Percentiles rank a stretch among this genome's conserved stretches.
These are phyloP conservation scores for Escovopsis sp. DNA, from an alignment of 2,329 filamentous ascomycete genomes.

Conservation along the genomic window DNA sequence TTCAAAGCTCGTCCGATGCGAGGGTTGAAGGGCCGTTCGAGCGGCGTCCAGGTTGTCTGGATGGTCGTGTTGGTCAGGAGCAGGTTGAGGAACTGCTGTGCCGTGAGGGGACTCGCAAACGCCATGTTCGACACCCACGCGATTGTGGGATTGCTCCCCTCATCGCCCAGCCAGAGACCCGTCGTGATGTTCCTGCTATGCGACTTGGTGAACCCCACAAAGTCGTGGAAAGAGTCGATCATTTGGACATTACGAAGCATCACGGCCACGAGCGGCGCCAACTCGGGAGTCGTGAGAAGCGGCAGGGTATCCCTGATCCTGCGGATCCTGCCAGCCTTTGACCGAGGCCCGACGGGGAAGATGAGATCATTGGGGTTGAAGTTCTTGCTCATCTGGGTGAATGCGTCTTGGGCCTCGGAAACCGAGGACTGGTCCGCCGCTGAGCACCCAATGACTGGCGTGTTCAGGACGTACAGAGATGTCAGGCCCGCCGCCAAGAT, in stretches of 20 bases:
- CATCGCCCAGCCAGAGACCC: slow-evolving; percentile 61
- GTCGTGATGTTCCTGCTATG: slow-evolving; percentile 56
- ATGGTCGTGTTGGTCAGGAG: slow-evolving; percentile 55
- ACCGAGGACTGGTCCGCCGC: slow-evolving; percentile 33
- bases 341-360: slow-evolving; percentile 20
- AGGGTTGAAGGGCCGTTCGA: slow-evolving; percentile 59
- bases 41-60: slow-evolving; percentile 55
- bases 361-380: slow-evolving; percentile 4
- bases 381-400: slow-evolving; percentile 20
- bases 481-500: slow-evolving; percentile 67
- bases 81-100: slow-evolving; percentile 52
- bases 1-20: slow-evolving; percentile 60
- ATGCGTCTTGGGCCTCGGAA: slow-evolving; percentile 20
- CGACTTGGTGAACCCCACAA: slow-evolving; percentile 48
- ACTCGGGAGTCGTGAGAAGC: slow-evolving; percentile 18
- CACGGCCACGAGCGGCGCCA: slow-evolving; percentile 7
- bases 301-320: slow-evolving; percentile 24
- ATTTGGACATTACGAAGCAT: slow-evolving; percentile 25
- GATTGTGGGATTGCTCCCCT: slow-evolving; percentile 44
- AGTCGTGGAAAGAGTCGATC: slow-evolving; percentile 51
- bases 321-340: slow-evolving; percentile 20
- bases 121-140: slow-evolving; percentile 54
- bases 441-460: slow-evolving; percentile 36
- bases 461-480: slow-evolving; percentile 55
- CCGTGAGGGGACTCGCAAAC: slow-evolving; percentile 42